phyloP scores from a whole-genome alignment of 2,329 filamentous ascomycete species.

The Botrytis pseudocinerea region DNA sequence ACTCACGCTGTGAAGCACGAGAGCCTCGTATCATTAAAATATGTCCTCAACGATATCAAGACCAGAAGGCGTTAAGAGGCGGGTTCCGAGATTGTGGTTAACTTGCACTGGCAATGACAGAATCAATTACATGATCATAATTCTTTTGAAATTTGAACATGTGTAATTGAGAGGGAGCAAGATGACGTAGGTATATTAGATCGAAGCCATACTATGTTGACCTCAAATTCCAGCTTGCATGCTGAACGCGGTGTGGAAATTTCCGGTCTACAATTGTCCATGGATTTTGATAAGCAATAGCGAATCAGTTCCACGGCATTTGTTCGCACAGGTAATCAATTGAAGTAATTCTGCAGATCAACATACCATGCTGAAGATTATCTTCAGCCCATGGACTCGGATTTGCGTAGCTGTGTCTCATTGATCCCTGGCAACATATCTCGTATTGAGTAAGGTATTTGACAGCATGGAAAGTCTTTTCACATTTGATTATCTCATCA shows the following conservation, averaged over 20 bases:
- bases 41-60: neutral
- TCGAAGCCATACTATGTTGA: neutral
- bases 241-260: neutral
- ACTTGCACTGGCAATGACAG: constrained; percentile 3
- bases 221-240: neutral
- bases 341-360: neutral
- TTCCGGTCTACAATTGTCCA: neutral
- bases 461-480: neutral
- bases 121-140: neutral
- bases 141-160: neutral
- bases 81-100: neutral
- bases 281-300: neutral
- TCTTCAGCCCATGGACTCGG: constrained; percentile 20
- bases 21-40: neutral
- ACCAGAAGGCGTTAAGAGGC: neutral
- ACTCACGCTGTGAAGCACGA: constrained; percentile 11
- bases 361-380: neutral
- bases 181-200: neutral
- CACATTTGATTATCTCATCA: neutral
- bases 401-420: neutral
- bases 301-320: neutral
- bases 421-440: neutral
- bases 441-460: constrained; percentile 11
- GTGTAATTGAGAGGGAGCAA: neutral
- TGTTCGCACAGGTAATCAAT: neutral